Evolutionary conservation across 371 early-diverging fungal species (phyloP).

Genomic region (Mucor velutinosus): DNA sequence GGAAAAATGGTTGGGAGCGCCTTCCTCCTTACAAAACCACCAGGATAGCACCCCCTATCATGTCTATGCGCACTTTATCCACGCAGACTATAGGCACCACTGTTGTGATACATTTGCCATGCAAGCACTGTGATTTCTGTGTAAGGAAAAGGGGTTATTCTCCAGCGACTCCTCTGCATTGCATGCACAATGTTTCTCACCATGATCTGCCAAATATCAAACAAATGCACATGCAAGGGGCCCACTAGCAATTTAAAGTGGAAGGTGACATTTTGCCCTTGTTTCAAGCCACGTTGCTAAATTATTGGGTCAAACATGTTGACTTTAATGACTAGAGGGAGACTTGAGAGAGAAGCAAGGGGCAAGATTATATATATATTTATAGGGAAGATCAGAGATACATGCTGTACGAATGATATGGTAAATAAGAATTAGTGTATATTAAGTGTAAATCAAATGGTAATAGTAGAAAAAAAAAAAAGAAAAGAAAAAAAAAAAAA

Average conservation of each 20-base stretch:
- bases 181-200: not conserved
- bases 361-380: not conserved
- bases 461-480: not conserved
- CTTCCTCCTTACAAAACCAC: not conserved
- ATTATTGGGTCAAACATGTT: not conserved
- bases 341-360: not conserved
- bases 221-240: not conserved
- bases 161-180: not conserved
- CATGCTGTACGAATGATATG: not conserved
- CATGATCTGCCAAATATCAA: not conserved
- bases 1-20: not conserved
- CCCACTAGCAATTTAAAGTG: not conserved
- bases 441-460: not conserved
- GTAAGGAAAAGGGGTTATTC: too few species aligned
- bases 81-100: not conserved
- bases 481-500: slow-evolving; percentile 1
- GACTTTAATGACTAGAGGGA: not conserved
- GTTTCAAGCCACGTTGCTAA: not conserved
- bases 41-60: not conserved
- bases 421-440: not conserved
- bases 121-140: too few species aligned
- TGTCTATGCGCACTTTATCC: not conserved
- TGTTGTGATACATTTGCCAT: not conserved
- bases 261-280: not conserved
- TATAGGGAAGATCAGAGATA: not conserved